Conservation (phyloP, 768 basidiomycete genomes). For the Calocera cornea region DNA sequence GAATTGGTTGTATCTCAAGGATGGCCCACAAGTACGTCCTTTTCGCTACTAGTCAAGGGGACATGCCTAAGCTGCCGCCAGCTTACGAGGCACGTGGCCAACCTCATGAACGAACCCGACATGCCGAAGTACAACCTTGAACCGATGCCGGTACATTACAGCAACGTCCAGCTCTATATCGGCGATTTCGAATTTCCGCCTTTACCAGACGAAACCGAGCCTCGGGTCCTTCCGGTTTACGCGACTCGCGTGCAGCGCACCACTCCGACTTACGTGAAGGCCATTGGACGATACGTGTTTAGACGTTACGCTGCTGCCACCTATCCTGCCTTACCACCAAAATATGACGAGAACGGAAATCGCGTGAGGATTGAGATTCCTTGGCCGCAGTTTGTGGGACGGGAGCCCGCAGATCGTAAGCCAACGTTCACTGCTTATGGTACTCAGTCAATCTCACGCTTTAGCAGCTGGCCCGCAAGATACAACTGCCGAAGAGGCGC, state of each 20-base stretch:
- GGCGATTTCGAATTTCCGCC: constrained; percentile 50
- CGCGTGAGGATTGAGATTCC: constrained; percentile 36
- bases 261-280: constrained; percentile 44
- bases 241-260: constrained; percentile 56
- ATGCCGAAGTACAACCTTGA: constrained; percentile 19
- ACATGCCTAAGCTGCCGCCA: background rate
- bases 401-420: constrained; percentile 7
- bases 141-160: constrained; percentile 53
- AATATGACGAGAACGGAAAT: constrained; percentile 22
- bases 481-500: constrained; percentile 45
- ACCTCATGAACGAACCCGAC: background rate
- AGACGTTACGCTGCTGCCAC: constrained; percentile 56
- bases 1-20: constrained; percentile 50
- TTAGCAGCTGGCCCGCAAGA: constrained; percentile 46
- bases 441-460: constrained; percentile 12
- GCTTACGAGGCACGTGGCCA: background rate
- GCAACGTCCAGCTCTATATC: constrained; percentile 64
- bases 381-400: constrained; percentile 43
- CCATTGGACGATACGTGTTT: constrained; percentile 51
- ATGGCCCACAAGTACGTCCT: constrained; percentile 18
- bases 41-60: background rate
- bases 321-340: constrained; percentile 27
- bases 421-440: background rate
- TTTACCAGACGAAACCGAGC: constrained; percentile 6
- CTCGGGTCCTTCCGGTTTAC: constrained; percentile 36